These are phyloP conservation scores for Mariannaea sp. DNA, from an alignment of 2,329 filamentous ascomycete genomes.

Conservation along the genomic window DNA sequence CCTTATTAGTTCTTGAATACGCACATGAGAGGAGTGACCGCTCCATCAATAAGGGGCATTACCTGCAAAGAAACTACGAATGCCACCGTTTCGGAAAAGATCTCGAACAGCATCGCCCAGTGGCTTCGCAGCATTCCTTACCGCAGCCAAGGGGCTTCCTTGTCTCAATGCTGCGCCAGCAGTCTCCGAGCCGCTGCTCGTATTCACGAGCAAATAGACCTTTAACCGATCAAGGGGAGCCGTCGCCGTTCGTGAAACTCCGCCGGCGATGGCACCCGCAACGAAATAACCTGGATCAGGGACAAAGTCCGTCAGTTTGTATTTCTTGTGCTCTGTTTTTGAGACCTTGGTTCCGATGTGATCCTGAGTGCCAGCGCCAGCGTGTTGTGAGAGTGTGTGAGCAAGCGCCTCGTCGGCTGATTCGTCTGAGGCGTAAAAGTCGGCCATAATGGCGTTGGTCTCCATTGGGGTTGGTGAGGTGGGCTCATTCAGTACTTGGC, in stretches of 20 bases:
- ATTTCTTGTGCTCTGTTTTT: constrained; percentile 46
- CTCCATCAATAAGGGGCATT: constrained; percentile 39
- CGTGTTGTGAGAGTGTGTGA: constrained; percentile 30
- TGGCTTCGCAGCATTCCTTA: constrained; percentile 69
- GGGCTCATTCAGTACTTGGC: constrained; percentile 24
- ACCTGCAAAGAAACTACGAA: constrained; percentile 93
- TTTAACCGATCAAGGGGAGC: constrained; percentile 96
- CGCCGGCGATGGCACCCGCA: constrained; percentile 92
- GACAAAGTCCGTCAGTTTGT: constrained; percentile 68
- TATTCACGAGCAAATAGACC: constrained; percentile 95
- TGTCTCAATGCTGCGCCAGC: constrained; percentile 70
- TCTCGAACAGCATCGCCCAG: constrained; percentile 75
- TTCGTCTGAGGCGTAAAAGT: constrained; percentile 31
- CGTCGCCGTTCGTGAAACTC: constrained; percentile 92
- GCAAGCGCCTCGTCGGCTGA: constrained; percentile 34
- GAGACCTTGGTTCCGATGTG: constrained; percentile 43
- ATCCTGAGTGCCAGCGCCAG: constrained; percentile 46
- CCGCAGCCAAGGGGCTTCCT: constrained; percentile 67
- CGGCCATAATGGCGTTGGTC: constrained; percentile 22
- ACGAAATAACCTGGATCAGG: constrained; percentile 96
- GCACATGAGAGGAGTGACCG: background rate
- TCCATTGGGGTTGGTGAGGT: constrained; percentile 26
- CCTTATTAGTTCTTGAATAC: constrained; percentile 14
- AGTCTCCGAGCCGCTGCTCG: constrained; percentile 55
- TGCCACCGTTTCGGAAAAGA: constrained; percentile 82